A percentile compares a stretch with the other conserved stretches of the same genome.
Conservation (phyloP, 2,329 filamentous ascomycete genomes). For the Chrysoporthe deuterocubensis region DNA sequence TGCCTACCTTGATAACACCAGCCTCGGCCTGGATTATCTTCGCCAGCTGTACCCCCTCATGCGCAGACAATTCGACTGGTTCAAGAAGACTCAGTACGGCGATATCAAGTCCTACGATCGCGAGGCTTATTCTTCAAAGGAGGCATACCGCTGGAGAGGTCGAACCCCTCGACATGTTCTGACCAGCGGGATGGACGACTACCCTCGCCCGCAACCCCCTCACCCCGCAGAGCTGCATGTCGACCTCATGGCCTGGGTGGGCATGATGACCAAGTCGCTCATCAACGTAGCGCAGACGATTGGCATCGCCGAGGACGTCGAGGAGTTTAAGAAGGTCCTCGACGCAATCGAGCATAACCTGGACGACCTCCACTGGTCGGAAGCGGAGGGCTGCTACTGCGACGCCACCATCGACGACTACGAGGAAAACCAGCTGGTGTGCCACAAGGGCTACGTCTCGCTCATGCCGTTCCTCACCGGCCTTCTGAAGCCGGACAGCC, state of each 20-base stretch:
- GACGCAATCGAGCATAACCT: conserved; percentile 83
- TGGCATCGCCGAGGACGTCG: conserved; percentile 75
- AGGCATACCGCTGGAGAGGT: conserved; percentile 94
- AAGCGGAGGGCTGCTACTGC: conserved; percentile 81
- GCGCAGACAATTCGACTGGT: conserved; percentile 91
- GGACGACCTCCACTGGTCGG: conserved; percentile 91
- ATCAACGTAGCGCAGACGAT: conserved; percentile 77
- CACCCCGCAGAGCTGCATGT: conserved; percentile 95
- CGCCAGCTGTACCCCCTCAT: conserved; percentile 82
- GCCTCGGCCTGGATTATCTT: conserved; percentile 72
- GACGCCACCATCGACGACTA: conserved; percentile 95
- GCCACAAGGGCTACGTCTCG: conserved; percentile 95
- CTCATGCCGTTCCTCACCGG: conserved; percentile 91
- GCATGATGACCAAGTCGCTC: conserved; percentile 91
- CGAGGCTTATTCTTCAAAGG: conserved; percentile 83
- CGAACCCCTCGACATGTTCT: conserved; percentile 85
- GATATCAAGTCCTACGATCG: conserved; percentile 92
- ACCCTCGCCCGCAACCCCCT: conserved; percentile 89
- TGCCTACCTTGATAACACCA: conserved; percentile 68
- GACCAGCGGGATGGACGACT: conserved; percentile 94
- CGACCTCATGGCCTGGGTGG: conserved; percentile 95
- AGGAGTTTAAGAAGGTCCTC: conserved; percentile 72
- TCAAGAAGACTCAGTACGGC: conserved; percentile 86
- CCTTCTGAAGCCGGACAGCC: conserved; percentile 73
- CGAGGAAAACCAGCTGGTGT: conserved; percentile 87